Conservation (phyloP, 2,329 filamentous ascomycete species). For the Neurospora sp. region DNA sequence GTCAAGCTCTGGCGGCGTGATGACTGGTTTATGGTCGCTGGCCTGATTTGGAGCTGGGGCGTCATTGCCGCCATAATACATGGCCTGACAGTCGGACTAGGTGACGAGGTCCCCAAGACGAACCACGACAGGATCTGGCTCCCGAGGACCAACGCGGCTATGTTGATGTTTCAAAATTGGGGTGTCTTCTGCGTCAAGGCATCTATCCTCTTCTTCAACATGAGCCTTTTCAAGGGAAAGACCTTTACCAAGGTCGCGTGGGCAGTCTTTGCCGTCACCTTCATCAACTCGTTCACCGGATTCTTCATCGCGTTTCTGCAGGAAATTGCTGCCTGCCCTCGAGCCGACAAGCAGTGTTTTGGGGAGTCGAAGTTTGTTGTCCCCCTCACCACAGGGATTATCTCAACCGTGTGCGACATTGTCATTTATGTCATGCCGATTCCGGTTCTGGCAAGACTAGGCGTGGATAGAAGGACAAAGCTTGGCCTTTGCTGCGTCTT, state of each 20-base stretch:
- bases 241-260: background rate
- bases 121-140: background rate
- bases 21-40: background rate
- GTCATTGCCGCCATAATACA: background rate
- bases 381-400: background rate
- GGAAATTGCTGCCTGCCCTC: background rate
- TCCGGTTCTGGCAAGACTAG: background rate
- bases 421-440: conserved; percentile 4
- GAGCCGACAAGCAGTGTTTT: background rate
- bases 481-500: conserved; percentile 1
- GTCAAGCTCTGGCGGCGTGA: background rate
- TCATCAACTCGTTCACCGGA: background rate
- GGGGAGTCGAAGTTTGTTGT: background rate
- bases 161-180: background rate
- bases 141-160: background rate
- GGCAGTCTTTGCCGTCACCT: background rate
- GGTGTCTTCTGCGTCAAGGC: background rate
- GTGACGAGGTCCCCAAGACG: background rate
- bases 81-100: background rate
- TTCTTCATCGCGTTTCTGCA: background rate
- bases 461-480: background rate
- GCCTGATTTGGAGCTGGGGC: background rate
- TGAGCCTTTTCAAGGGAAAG: background rate
- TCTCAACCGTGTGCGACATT: background rate
- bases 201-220: background rate